Evolutionary conservation across 2,329 filamentous ascomycete genomes (phyloP).

Genomic region (Ceratocystis alfenasii): DNA sequence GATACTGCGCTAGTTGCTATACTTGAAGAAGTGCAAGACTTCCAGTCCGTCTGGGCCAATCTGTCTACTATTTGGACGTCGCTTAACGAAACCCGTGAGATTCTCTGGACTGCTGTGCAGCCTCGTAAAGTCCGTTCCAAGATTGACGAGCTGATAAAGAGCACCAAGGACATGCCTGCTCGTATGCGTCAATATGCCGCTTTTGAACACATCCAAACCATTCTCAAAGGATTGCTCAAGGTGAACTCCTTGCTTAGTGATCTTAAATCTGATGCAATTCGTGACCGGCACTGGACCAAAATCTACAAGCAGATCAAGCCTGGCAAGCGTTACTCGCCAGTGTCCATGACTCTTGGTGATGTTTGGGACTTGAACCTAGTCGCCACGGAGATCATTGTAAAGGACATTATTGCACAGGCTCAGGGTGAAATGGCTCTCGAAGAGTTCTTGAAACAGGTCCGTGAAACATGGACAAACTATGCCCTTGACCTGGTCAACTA

Average conservation of each 20-base stretch:
- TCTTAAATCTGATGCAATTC: slow-evolving; percentile 90
- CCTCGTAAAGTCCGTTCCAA: slow-evolving; percentile 83
- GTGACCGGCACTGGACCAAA: slow-evolving; percentile 92
- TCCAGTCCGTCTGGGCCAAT: slow-evolving; percentile 96
- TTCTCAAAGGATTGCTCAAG: slow-evolving; percentile 77
- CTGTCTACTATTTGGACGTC: slow-evolving; percentile 94
- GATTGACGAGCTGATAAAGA: slow-evolving; percentile 86
- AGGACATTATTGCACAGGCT: slow-evolving; percentile 87
- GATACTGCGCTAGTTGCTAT: slow-evolving; percentile 76
- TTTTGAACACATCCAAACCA: slow-evolving; percentile 95
- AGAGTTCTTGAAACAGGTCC: slow-evolving; percentile 91
- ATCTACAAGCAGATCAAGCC: slow-evolving; percentile 95
- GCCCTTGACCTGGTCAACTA: slow-evolving; percentile 90
- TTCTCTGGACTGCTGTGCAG: slow-evolving; percentile 88
- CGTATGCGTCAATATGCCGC: slow-evolving; percentile 98
- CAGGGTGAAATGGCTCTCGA: slow-evolving; percentile 97
- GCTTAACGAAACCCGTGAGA: slow-evolving; percentile 83
- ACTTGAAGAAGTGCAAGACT: slow-evolving; percentile 92
- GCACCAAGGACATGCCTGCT: slow-evolving; percentile 98
- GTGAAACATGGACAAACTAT: slow-evolving; percentile 94
- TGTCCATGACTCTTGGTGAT: slow-evolving; percentile 92
- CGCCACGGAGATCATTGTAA: slow-evolving; percentile 75
- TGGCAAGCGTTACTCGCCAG: slow-evolving; percentile 82
- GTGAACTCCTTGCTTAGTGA: slow-evolving; percentile 81
- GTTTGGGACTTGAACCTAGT: slow-evolving; percentile 95